phyloP scores from a whole-genome alignment of 768 basidiomycete species.

The Lactarius tabidus region DNA sequence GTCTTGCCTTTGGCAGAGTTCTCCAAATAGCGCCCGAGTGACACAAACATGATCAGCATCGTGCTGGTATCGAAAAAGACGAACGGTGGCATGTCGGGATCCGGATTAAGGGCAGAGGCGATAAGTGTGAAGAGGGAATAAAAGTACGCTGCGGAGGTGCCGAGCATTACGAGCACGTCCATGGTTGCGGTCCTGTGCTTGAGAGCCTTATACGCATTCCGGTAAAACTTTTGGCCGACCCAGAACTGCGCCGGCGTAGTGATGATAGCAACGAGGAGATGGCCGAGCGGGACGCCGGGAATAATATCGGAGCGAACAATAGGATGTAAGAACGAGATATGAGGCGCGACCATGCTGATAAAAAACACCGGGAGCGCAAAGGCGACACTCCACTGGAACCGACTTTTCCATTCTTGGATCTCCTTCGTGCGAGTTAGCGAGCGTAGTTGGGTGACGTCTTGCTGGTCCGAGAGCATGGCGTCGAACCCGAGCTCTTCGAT shows the following conservation, averaged over 20 bases:
- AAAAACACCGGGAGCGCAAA: conserved; percentile 96
- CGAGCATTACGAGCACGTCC: conserved; percentile 96
- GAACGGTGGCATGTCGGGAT: conserved; percentile 70
- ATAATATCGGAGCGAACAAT: conserved; percentile 51
- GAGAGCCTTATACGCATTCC: conserved; percentile 85
- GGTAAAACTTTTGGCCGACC: conserved; percentile 84
- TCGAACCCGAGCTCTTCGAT: conserved; percentile 90
- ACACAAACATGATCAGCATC: conserved; percentile 97
- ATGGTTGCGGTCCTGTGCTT: conserved; percentile 90
- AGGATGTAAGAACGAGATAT: conserved; percentile 54
- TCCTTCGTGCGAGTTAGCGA: conserved; percentile 89
- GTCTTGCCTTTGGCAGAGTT: conserved; percentile 97
- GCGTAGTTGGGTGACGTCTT: conserved; percentile 77
- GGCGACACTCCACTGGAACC: conserved; percentile 65
- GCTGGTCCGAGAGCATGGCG: conserved; percentile 76
- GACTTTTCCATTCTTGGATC: conserved; percentile 81
- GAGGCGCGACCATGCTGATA: conserved; percentile 78
- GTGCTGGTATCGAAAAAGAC: conserved; percentile 99
- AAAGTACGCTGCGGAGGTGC: conserved; percentile 89
- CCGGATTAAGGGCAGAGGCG: conserved; percentile 56
- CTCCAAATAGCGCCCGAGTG: conserved; percentile 91
- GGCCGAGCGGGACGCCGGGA: conserved; percentile 74
- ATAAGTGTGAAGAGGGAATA: conserved; percentile 79
- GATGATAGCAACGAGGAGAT: conserved; percentile 67
- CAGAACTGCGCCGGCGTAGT: conserved; percentile 93